These are phyloP conservation scores for Solanum lycopersicoides DNA, from an alignment of 257 asterid genomes.

Conservation along the genomic window DNA sequence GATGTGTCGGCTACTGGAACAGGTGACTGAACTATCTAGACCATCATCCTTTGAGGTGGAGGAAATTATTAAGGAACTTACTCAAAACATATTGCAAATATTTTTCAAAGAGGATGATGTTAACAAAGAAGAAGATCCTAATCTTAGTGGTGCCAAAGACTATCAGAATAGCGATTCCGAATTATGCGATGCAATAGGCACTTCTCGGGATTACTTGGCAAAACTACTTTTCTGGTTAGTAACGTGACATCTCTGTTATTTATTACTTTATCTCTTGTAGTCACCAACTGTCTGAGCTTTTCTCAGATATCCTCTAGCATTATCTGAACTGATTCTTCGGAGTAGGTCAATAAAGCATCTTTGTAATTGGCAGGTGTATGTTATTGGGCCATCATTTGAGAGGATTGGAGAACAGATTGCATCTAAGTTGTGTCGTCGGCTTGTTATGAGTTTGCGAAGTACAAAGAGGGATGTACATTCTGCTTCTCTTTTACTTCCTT, in stretches of 20 bases:
- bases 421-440: conserved; percentile 87
- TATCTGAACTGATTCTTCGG: background rate
- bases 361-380: conserved; percentile 73
- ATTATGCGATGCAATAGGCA: conserved; percentile 29
- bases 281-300: background rate
- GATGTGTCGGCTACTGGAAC: conserved; percentile 7
- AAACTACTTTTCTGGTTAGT: conserved; percentile 93
- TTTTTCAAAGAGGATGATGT: conserved; percentile 55
- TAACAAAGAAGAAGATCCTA: conserved; percentile 15
- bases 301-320: background rate
- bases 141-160: conserved; percentile 22
- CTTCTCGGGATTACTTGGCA: conserved; percentile 91
- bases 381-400: conserved; percentile 92
- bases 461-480: conserved; percentile 48
- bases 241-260: background rate
- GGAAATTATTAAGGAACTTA: conserved; percentile 82
- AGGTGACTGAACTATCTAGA: conserved; percentile 78
- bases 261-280: background rate
- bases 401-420: conserved; percentile 93
- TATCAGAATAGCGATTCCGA: conserved; percentile 18
- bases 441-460: conserved; percentile 43
- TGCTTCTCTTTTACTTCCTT: conserved; percentile 14
- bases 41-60: conserved; percentile 92
- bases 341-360: background rate
- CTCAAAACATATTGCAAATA: conserved; percentile 50